phyloP scores from a whole-genome alignment of 352 stramenopile species.

The Pythium sp. region DNA sequence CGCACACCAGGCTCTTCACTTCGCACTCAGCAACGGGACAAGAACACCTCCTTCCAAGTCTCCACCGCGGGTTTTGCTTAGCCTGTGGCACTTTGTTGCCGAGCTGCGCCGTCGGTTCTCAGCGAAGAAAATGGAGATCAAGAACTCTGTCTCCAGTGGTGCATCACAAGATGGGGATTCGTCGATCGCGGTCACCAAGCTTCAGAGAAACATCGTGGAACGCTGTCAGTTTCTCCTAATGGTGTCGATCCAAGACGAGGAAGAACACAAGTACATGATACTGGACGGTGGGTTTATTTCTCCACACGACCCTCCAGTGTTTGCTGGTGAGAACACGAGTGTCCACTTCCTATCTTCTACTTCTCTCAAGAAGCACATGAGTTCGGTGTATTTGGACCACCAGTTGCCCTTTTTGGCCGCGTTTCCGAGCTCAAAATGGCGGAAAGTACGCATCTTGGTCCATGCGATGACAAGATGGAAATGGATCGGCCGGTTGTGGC shows the following conservation, averaged over 20 bases:
- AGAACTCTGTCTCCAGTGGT: conserved; percentile 18
- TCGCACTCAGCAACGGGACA: conserved; percentile 13
- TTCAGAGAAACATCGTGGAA: conserved; percentile 33
- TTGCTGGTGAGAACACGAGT: conserved; percentile 14
- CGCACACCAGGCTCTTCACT: conserved; percentile 30
- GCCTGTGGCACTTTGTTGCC: conserved; percentile 51
- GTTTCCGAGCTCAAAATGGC: conserved; percentile 51
- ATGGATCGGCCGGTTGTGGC: not conserved
- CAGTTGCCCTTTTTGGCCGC: conserved; percentile 36
- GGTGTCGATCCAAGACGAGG: conserved; percentile 27
- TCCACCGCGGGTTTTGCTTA: conserved; percentile 29
- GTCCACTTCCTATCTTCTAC: conserved; percentile 12
- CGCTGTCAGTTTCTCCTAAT: conserved; percentile 43
- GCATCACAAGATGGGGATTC: not conserved
- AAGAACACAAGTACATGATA: conserved; percentile 28
- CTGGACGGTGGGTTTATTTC: conserved; percentile 34
- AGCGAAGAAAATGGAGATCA: conserved; percentile 43
- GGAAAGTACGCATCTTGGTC: conserved; percentile 34
- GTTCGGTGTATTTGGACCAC: conserved; percentile 23
- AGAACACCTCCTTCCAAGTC: not conserved
- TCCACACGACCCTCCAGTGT: conserved; percentile 30
- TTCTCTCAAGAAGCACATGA: conserved; percentile 28
- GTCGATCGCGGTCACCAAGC: not conserved
- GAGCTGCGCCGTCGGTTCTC: conserved; percentile 42
- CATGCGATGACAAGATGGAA: conserved; percentile 45